Conservation (phyloP, 371 early-diverging fungal species). For the Nematocida sp. region DNA sequence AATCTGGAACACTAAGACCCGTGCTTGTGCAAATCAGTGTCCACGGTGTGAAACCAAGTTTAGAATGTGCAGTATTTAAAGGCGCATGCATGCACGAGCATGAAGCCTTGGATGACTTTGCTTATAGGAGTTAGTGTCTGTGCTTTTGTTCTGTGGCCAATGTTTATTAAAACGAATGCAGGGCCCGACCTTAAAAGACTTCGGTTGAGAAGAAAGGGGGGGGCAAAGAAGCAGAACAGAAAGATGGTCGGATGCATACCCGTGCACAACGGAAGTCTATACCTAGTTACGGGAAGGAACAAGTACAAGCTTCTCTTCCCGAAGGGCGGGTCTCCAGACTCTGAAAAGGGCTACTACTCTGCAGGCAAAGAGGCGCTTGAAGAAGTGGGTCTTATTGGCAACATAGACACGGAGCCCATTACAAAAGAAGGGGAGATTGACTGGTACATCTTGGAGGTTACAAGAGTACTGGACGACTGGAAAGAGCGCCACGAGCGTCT, state of each 20-base stretch:
- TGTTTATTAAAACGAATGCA: conserved; percentile 9
- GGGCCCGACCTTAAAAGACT: background rate
- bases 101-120: conserved; percentile 6
- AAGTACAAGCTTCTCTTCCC: conserved; percentile 54
- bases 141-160: conserved; percentile 47
- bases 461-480: conserved; percentile 38
- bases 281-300: conserved; percentile 36
- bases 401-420: conserved; percentile 25
- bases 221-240: conserved; percentile 1
- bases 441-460: conserved; percentile 53
- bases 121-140: conserved; percentile 14
- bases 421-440: conserved; percentile 13
- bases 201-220: background rate
- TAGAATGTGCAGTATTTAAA: background rate
- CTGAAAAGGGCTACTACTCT: conserved; percentile 48
- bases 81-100: background rate
- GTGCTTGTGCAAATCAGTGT: no score
- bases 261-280: conserved; percentile 30
- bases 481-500: conserved; percentile 43
- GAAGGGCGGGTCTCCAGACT: conserved; percentile 58
- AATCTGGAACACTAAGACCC: no score
- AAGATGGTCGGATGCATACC: conserved; percentile 46
- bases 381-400: conserved; percentile 58
- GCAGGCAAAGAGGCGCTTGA: conserved; percentile 61
- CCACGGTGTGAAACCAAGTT: no score